Evolutionary conservation across 768 basidiomycete species (phyloP).

Genomic region (Gloeopeniophorella convolvens): DNA sequence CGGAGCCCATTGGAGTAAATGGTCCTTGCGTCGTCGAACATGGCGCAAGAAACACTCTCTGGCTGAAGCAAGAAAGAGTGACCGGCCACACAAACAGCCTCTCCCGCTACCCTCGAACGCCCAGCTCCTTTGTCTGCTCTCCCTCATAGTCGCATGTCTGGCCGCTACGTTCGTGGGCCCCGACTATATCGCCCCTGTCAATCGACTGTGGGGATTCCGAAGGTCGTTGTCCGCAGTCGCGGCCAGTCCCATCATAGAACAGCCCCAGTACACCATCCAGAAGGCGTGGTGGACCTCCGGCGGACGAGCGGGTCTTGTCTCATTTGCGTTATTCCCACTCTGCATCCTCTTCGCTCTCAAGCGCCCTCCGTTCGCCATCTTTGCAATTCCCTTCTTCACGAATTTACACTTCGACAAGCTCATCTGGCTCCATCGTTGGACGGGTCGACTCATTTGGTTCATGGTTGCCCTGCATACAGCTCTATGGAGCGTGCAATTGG

Average conservation of each 20-base stretch:
- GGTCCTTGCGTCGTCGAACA: conserved; percentile 51
- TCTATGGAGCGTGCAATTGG: conserved; percentile 65
- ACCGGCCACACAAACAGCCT: conserved; percentile 37
- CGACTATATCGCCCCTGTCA: conserved; percentile 56
- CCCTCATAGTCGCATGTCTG: conserved; percentile 39
- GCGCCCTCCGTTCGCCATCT: conserved; percentile 62
- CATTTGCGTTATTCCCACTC: conserved; percentile 67
- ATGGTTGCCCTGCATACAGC: conserved; percentile 53
- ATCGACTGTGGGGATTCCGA: conserved; percentile 39
- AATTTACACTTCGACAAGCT: conserved; percentile 75
- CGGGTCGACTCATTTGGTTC: conserved; percentile 63
- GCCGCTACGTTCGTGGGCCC: conserved; percentile 51
- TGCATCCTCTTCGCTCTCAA: conserved; percentile 67
- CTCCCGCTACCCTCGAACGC: conserved; percentile 54
- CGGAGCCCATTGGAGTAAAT: conserved; percentile 53
- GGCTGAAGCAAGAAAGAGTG: conserved; percentile 28
- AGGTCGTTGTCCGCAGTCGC: conserved; percentile 23
- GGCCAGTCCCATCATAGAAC: conserved; percentile 32
- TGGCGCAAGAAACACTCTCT: conserved; percentile 45
- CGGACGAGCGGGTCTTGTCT: conserved; percentile 59
- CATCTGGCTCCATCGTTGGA: conserved; percentile 63
- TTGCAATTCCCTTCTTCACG: conserved; percentile 53
- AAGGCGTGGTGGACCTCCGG: conserved; percentile 71
- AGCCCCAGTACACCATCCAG: conserved; percentile 52
- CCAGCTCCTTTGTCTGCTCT: conserved; percentile 45